Evolutionary conservation across 2,329 filamentous ascomycete species (phyloP).

Genomic region (Neonectria ditissima): DNA sequence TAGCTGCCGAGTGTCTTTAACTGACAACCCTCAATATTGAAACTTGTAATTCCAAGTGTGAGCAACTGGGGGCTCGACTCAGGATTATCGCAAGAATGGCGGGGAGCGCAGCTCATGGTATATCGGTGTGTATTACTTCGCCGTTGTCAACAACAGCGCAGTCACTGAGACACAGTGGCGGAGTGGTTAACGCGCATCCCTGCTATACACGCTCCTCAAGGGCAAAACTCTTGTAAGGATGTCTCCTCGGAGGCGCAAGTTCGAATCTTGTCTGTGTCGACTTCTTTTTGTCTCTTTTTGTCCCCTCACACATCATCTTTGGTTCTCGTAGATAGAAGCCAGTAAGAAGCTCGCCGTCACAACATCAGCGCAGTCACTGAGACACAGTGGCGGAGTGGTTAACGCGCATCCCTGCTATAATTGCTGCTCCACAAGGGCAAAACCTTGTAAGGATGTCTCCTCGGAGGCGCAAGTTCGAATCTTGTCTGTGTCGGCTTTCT

Average conservation of each 20-base stretch:
- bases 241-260: conserved; percentile 5
- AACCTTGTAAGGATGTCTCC: not conserved
- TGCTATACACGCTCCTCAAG: not conserved
- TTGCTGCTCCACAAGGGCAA: not conserved
- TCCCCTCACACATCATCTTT: no score
- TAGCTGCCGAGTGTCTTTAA: no score
- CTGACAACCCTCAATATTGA: no score
- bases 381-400: conserved; percentile 2
- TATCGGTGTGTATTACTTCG: not conserved
- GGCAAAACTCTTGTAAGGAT: not conserved
- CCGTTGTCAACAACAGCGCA: not conserved
- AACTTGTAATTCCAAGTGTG: no score
- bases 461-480: conserved; percentile 8
- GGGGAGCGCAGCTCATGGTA: no score
- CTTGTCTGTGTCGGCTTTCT: not conserved
- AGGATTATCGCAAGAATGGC: no score
- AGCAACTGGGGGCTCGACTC: no score
- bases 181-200: conserved; percentile 11
- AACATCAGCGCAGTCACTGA: no score
- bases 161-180: not conserved
- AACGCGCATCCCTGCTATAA: conserved; percentile 7
- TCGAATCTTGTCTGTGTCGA: conserved; percentile 4
- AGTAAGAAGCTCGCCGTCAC: no score
- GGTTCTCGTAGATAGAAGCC: no score
- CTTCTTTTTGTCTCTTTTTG: not conserved